Evolutionary conservation across 2,329 filamentous ascomycete species (phyloP), one percentile per base, ranked within the genome.

Genomic region (Pseudocercospora cruenta): DNA sequence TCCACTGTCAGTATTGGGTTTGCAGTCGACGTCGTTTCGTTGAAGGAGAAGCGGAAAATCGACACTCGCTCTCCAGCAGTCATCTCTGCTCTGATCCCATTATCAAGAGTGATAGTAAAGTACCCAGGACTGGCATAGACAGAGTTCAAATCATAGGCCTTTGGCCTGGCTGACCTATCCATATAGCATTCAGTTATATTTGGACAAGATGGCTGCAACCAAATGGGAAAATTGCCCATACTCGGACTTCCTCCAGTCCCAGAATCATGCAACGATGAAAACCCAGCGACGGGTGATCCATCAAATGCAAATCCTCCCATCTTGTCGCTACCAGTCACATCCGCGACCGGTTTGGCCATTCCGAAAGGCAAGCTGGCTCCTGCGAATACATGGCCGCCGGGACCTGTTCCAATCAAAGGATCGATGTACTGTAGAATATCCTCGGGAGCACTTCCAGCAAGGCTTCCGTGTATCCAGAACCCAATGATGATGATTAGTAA

Each of bases 211-310:
- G 84, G 79, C 67, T 91, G 89, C 0, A 89, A 83, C 67, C 92
- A 92, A 1, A 92, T 80, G 0, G 90, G 88, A 61, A 92, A 92
- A 73, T 91, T 91, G 14, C 90, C 90, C 24, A 92, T 79, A 1
- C 88, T 91, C 0, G 90, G 86, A 80, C 75, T 58, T n/a, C 69
- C 69, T 53, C 72, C 83, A 22, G 82, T 84, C 14, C 83, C 83
- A 54, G 79, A 81, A 67, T 85, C 83, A 70, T 85, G 84, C 77
- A 84, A 81, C 3, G 70, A 73, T 8, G 76, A 79, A 68, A 82
- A 82, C 5, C 80, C 80, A 14, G 78, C 80, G 28, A 82, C 74
- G 21, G 77, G 77, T 60, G 74, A 78, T 12, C 75, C 74, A 60
- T 82, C 80, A 5, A 80, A 82, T 8, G 84, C 82, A 72, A 87